phyloP scores from a whole-genome alignment of 805 yeast genomes.

The Maudiozyma bulderi region DNA sequence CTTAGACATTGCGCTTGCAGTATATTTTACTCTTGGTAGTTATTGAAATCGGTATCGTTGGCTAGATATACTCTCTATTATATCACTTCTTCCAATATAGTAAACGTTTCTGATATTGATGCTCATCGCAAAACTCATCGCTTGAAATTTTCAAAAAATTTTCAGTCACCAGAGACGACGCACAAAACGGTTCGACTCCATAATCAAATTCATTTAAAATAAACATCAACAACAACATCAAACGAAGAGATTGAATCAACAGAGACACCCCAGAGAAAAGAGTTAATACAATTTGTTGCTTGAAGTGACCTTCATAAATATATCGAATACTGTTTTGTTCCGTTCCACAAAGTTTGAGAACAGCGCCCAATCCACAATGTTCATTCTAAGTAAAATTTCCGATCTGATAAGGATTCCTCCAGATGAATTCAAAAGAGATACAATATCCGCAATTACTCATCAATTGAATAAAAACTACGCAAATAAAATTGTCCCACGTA shows the following conservation, averaged over 20 bases:
- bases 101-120: not conserved
- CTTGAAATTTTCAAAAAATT: conserved; percentile 10
- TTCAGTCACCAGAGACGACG: conserved; percentile 8
- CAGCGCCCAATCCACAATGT: conserved; percentile 40
- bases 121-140: conserved; percentile 19
- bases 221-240: not conserved
- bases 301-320: too few species aligned
- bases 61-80: too few species aligned
- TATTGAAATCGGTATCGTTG: too few species aligned
- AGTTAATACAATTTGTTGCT: too few species aligned
- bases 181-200: not conserved
- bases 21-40: not conserved
- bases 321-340: too few species aligned
- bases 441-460: conserved; percentile 61
- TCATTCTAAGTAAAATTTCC: conserved; percentile 66
- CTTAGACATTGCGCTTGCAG: conserved; percentile 12
- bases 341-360: too few species aligned
- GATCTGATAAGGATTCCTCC: conserved; percentile 89
- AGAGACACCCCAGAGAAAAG: not conserved
- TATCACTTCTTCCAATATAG: too few species aligned
- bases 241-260: not conserved
- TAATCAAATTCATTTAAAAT: not conserved
- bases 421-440: conserved; percentile 62
- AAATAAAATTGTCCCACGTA: conserved; percentile 71
- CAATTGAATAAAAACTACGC: conserved; percentile 80